A percentile compares a stretch with the other conserved stretches of the same genome.
Evolutionary conservation across 192 early-diverging fungal genomes (phyloP).

Genomic region (Haplosporangium gracile): DNA sequence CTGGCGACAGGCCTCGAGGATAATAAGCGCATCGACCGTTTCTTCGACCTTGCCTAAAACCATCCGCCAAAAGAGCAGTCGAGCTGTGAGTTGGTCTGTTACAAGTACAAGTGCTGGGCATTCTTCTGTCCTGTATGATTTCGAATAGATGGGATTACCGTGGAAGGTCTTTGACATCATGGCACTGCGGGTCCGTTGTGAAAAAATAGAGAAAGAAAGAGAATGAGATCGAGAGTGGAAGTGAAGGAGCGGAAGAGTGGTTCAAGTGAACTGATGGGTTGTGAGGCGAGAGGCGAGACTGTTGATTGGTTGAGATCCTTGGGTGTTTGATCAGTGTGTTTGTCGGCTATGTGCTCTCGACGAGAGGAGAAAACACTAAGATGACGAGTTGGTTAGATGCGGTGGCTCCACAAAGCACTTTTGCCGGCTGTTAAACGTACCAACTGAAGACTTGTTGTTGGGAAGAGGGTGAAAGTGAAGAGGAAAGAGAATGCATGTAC

Average conservation of each 20-base stretch:
- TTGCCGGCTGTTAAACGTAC: too few species aligned
- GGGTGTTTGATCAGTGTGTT: too few species aligned
- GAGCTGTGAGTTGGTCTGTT: too few species aligned
- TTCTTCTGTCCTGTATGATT: too few species aligned
- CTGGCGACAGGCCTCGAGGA: slow-evolving; percentile 55
- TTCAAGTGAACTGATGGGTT: neutral
- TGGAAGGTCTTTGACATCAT: slow-evolving; percentile 32
- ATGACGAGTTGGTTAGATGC: neutral
- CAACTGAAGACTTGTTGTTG: too few species aligned
- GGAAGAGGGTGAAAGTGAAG: too few species aligned
- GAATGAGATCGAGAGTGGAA: too few species aligned
- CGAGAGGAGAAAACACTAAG: too few species aligned
- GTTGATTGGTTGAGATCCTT: too few species aligned
- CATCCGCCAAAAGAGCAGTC: neutral
- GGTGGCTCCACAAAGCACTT: neutral
- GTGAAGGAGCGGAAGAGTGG: neutral
- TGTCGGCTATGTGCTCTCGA: too few species aligned
- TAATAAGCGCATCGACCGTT: slow-evolving; percentile 40
- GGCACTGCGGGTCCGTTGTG: neutral
- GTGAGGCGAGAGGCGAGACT: too few species aligned
- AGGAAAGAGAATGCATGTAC: too few species aligned
- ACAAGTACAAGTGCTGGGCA: neutral
- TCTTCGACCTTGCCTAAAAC: slow-evolving; percentile 32
- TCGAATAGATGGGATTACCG: slow-evolving; percentile 1
- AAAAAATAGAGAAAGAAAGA: neutral